Base-by-base conservation (phyloP, 2,329 filamentous ascomycete species). In the Cordyceps cateniannulata region DNA sequence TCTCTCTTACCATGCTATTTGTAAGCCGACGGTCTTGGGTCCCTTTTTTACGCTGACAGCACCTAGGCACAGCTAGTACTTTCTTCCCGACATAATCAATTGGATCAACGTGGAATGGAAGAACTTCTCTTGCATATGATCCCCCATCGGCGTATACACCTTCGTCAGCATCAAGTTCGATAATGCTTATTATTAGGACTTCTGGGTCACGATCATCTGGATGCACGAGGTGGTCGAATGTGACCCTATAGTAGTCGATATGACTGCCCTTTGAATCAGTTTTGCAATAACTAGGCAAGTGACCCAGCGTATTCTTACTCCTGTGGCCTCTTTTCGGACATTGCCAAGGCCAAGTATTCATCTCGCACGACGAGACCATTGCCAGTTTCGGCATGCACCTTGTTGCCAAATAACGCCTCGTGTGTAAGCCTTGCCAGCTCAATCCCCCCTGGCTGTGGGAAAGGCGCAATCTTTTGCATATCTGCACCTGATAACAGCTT, bases 181-280 rank as follows among this genome's bases (percentile, higher is more conserved):
- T n/a, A n/a, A 78, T 76, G 48, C 75, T 77, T 44, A 78, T 73
- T 63, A 74, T 69, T 14, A 77, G 63, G 1, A 76, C 73, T 61
- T 78, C 74, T 18, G 73, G 75, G 62, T 74, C 65, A 32, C 32
- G 38, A 52, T 77, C 70, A 38, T 73, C 64, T 5, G 59, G 16
- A 5, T 72, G 70, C 52, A 77, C 72, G 22, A 72, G 67, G 57
- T 77, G 69, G 62, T 77, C 73, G 63, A 78, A 78, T 24, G 73
- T 76, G 35, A 77, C 71, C 27, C 74, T 69, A 60, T 77, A 76
- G 61, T 75, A 75, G 65, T 77, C 54, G 9, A 57, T 57, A n/a
- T 57, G 8, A n/a, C 54, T 48, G 16, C 25, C 6, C 6, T 6
- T n/a, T 42, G 12, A 5, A 42, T 42, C 16, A 42, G 40, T n/a